Evolutionary conservation across 2,329 filamentous ascomycete species (phyloP).

Genomic region (Bipolaris sorokiniana): DNA sequence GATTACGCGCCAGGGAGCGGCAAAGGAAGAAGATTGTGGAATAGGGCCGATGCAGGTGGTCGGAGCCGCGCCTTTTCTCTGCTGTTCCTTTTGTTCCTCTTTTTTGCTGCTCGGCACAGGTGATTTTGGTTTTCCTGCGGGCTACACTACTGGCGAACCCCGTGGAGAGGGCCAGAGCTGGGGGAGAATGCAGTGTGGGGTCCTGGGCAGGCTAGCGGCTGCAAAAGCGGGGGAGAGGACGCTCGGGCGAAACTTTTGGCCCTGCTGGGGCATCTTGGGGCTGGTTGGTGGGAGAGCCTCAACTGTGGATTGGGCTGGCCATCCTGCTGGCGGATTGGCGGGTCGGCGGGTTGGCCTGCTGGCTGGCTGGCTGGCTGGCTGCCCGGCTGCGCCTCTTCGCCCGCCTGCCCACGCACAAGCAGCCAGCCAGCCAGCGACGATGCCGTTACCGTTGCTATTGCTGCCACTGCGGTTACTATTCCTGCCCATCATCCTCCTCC

Average conservation of each 20-base stretch:
- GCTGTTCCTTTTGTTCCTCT: neutral
- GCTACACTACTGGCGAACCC: conserved; percentile 16
- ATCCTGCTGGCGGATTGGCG: conserved; percentile 6
- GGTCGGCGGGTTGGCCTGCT: conserved; percentile 17
- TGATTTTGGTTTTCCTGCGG: neutral
- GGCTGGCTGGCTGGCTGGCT: conserved; percentile 12
- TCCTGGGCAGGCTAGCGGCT: conserved; percentile 13
- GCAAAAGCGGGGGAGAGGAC: conserved; percentile 14
- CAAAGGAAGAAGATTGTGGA: neutral
- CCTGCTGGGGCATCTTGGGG: conserved; percentile 11
- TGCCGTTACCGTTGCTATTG: neutral
- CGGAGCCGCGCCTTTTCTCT: neutral
- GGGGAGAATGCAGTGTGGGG: conserved; percentile 7
- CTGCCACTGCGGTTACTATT: too few relatives aligned
- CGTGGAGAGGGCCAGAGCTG: conserved; percentile 8
- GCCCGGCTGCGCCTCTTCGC: conserved; percentile 13
- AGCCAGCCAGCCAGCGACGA: neutral
- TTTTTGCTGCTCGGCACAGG: neutral
- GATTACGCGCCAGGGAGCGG: too few relatives aligned
- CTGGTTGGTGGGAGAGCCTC: conserved; percentile 14
- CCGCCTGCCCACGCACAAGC: neutral
- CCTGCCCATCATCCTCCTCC: too few relatives aligned
- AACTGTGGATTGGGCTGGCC: conserved; percentile 21
- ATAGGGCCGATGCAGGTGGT: conserved; percentile 2
- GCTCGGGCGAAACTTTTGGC: conserved; percentile 7